Base-by-base conservation (phyloP, 129 eudicot genomes). In the Helichrysum umbraculigerum region DNA sequence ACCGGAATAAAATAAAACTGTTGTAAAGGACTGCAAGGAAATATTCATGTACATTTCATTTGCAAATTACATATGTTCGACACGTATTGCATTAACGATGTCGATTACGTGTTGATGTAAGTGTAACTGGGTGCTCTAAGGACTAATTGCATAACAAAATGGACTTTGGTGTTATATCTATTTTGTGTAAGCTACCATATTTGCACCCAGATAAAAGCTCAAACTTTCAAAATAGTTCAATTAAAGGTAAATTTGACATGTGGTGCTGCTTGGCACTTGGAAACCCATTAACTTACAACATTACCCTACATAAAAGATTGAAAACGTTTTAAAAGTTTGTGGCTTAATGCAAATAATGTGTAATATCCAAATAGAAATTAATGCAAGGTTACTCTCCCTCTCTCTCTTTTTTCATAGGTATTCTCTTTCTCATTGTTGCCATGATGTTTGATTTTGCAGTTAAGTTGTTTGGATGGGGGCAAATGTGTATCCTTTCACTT, bases 401-500 rank as follows among this genome's bases (percentile, higher is more conserved):
- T 2, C 14, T 15, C 39, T 17, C 5, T 35, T 67, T 34, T 8
- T 54, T n/a, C 5, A 15, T 25, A 14, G 10, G 68, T n/a, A 14
- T 68, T 22, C 67, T 67, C 67, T 69, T 35, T 67, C 56, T 67
- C 15, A 68, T 70, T 42, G 41, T 78, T 47, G 29, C n/a, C 20
- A 42, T 68, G 42, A 71, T 28, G 28, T 70, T 68, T 74, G 50
- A 25, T 89, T 59, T 80, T 84, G 81, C 92, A 94, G 99, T 70
- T 84, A 65, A 84, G 90, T 74, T 79, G 74, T 66, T 69, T 83
- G 70, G 86, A 87, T 66, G 87, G 87, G 42, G 93, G 87, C 65
- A 86, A 84, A 72, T 81, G 84, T 70, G 70, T 94, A 58, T 88
- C 93, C 28, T 87, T 94, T 86, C 93, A 87, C 78, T 82, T 76